Conservation (phyloP, 768 basidiomycete species). For the Neoboletus subvelutipes region DNA sequence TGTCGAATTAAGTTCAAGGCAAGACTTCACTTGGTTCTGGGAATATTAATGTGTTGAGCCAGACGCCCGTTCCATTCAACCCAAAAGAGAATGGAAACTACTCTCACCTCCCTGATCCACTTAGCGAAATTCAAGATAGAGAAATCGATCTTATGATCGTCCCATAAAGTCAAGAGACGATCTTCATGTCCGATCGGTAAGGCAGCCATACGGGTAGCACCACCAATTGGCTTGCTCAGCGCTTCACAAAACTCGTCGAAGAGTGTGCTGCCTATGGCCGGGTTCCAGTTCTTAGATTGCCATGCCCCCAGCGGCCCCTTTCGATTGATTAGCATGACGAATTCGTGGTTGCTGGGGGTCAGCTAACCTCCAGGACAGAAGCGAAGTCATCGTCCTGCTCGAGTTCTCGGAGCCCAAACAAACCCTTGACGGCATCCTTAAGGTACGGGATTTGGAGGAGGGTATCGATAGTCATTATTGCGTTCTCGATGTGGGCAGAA, state of each 20-base stretch:
- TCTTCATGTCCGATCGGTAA: slow-evolving; percentile 50
- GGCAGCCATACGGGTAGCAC: slow-evolving; percentile 29
- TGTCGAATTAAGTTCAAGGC: slow-evolving; percentile 43
- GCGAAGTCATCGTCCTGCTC: slow-evolving; percentile 78
- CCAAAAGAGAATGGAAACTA: not conserved
- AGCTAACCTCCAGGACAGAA: slow-evolving; percentile 58
- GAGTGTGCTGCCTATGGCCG: slow-evolving; percentile 53
- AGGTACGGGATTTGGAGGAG: slow-evolving; percentile 51
- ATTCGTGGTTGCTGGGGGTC: slow-evolving; percentile 17
- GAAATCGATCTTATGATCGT: slow-evolving; percentile 52
- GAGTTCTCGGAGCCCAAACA: slow-evolving; percentile 74
- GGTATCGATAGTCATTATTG: slow-evolving; percentile 60
- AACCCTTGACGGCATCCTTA: slow-evolving; percentile 55
- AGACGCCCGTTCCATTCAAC: not conserved
- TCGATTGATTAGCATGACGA: slow-evolving; percentile 1
- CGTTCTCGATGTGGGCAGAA: slow-evolving; percentile 53
- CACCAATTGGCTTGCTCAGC: slow-evolving; percentile 47
- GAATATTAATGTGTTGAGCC: not conserved
- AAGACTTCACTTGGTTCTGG: slow-evolving; percentile 57
- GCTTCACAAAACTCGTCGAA: slow-evolving; percentile 72
- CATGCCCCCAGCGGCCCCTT: slow-evolving; percentile 66
- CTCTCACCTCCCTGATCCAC: slow-evolving; percentile 68
- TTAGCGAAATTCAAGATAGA: slow-evolving; percentile 70
- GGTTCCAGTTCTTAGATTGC: slow-evolving; percentile 91
- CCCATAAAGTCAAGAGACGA: slow-evolving; percentile 47